These are phyloP conservation scores for Excoecaria cochinchinensis DNA, from an alignment of 345 rosid genomes.

Conservation along the genomic window DNA sequence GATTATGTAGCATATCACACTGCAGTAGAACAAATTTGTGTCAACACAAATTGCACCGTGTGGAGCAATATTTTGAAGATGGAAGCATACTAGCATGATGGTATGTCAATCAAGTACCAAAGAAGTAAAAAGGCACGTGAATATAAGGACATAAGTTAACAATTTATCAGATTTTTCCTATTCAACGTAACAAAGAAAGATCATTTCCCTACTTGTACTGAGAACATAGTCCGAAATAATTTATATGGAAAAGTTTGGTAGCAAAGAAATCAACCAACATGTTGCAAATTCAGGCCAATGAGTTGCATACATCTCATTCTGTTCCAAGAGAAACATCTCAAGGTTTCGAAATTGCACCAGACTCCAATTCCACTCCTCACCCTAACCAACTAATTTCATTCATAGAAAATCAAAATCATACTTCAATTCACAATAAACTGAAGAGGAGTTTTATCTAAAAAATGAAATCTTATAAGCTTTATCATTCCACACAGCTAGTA, in stretches of 20 bases:
- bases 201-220: not conserved
- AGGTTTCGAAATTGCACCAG: not conserved
- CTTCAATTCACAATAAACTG: not conserved
- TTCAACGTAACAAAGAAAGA: not conserved
- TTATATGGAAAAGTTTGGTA: not conserved
- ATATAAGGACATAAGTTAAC: not conserved
- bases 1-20: not conserved
- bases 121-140: not conserved
- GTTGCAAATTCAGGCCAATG: not conserved
- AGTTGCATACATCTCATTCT: not conserved
- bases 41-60: constrained; percentile 8
- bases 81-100: not conserved
- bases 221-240: not conserved
- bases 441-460: constrained; percentile 44
- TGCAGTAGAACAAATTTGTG: constrained; percentile 1
- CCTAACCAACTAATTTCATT: not conserved
- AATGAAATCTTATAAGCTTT: constrained; percentile 87
- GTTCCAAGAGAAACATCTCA: not conserved
- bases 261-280: not conserved
- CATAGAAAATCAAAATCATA: not conserved
- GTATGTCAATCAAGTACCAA: not conserved
- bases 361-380: not conserved
- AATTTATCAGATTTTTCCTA: not conserved
- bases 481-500: constrained; percentile 75
- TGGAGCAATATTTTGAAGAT: not conserved